phyloP scores from a whole-genome alignment of 164 flowering plant genomes.

The Protea cynaroides region DNA sequence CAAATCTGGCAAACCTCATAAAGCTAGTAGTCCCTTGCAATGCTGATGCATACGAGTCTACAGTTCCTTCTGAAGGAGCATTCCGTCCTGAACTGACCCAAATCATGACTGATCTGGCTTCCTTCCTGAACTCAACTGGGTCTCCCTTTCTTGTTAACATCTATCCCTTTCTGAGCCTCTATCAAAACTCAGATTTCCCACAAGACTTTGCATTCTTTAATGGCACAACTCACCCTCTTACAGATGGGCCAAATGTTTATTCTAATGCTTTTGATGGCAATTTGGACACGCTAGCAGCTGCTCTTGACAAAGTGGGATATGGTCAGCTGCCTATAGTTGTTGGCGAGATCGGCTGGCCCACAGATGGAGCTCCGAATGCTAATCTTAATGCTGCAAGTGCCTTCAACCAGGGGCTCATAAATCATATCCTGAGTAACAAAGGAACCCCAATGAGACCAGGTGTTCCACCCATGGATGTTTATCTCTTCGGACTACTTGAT shows the following conservation, averaged over 20 bases:
- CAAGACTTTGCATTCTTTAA: constrained; percentile 90
- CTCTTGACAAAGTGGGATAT: constrained; percentile 71
- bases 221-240: constrained; percentile 69
- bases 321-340: constrained; percentile 74
- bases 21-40: constrained; percentile 92
- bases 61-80: constrained; percentile 83
- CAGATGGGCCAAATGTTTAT: constrained; percentile 73
- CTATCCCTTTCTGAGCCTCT: constrained; percentile 87
- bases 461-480: constrained; percentile 70
- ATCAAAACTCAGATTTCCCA: constrained; percentile 78
- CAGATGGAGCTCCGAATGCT: constrained; percentile 77
- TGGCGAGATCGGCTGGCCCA: constrained; percentile 96
- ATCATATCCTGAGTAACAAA: constrained; percentile 51
- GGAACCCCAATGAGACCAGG: constrained; percentile 91
- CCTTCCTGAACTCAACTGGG: constrained; percentile 76
- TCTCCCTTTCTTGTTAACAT: constrained; percentile 93
- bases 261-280: constrained; percentile 88
- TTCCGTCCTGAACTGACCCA: constrained; percentile 76
- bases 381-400: constrained; percentile 72
- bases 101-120: constrained; percentile 68
- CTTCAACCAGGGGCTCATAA: constrained; percentile 80
- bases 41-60: constrained; percentile 86
- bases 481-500: constrained; percentile 78
- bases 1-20: constrained; percentile 59
- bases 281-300: constrained; percentile 76